phyloP scores from a whole-genome alignment of 2,329 filamentous ascomycete genomes.

The Bipolaris oryzae region DNA sequence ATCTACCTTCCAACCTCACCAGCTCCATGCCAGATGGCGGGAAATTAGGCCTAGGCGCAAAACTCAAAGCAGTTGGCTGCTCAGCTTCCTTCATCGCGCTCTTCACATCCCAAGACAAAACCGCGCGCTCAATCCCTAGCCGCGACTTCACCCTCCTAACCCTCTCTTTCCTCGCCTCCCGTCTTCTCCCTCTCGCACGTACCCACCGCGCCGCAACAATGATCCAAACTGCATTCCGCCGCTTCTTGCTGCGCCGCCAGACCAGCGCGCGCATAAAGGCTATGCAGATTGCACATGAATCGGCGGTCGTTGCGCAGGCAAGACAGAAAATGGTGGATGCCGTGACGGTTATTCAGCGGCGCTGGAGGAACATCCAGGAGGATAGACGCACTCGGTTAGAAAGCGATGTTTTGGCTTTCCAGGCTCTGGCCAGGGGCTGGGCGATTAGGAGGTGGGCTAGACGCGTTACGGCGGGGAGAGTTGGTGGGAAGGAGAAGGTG shows the following conservation, averaged over 20 bases:
- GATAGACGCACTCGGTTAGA: slow-evolving; percentile 45
- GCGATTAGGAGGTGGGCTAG: slow-evolving; percentile 41
- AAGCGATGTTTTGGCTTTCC: slow-evolving; percentile 49
- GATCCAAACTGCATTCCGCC: slow-evolving; percentile 61
- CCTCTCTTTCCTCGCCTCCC: slow-evolving; percentile 65
- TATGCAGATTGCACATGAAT: slow-evolving; percentile 54
- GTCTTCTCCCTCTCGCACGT: slow-evolving; percentile 59
- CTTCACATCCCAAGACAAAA: slow-evolving; percentile 41
- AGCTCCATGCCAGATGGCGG: neutral
- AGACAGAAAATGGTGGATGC: slow-evolving; percentile 51
- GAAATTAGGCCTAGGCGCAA: slow-evolving; percentile 37
- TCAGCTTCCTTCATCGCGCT: slow-evolving; percentile 54
- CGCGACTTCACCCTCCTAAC: slow-evolving; percentile 62
- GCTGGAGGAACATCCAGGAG: slow-evolving; percentile 51
- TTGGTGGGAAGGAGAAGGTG: slow-evolving; percentile 43
- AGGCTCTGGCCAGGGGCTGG: slow-evolving; percentile 53
- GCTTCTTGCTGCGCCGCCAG: slow-evolving; percentile 35
- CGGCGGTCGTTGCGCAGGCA: slow-evolving; percentile 55
- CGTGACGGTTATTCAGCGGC: slow-evolving; percentile 52
- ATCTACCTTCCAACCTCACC: slow-evolving; percentile 48
- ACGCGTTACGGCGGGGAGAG: slow-evolving; percentile 32
- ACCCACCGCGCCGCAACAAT: slow-evolving; percentile 57
- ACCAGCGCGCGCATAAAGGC: slow-evolving; percentile 45
- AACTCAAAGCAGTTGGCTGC: slow-evolving; percentile 51
- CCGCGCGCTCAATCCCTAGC: slow-evolving; percentile 54